Base-by-base conservation (phyloP, 2,329 filamentous ascomycete genomes). In the Penicillium sp. region DNA sequence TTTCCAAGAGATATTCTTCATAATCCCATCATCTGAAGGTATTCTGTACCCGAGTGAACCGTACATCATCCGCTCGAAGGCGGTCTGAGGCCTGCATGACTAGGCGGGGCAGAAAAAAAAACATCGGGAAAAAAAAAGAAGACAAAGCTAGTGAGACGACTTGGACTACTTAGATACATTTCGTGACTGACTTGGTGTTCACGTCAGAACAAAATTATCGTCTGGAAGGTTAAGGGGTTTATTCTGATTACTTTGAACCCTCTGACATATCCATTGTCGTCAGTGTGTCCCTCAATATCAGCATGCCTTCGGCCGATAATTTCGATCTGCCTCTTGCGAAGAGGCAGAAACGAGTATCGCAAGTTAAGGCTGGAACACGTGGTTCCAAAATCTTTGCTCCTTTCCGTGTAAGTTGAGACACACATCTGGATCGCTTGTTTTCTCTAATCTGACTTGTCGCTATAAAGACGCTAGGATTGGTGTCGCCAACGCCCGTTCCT, bases 301-400 rank as follows among this genome's bases (percentile, higher is more conserved):
- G 21, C 38, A 80, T 80, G 77, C 72, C 75, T 56, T 41, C 66
- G 51, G 62, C 66, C 48, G 78, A 78, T 43, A 76, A 78, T 49
- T 72, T 75, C 57, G 79, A 82, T 59, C 72, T 76, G 52, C 86
- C 83, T 47, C 70, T 85, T 58, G 77, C 77, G 52, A 96, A 96
- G 75, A 83, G 89, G 56, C 86, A 88, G 70, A 89, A 85, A 72
- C 72, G 82, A 33, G 48, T 50, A 12, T 57, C 44, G 32, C 70
- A 74, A 54, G 69, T 64, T 50, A 61, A 66, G 49, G 72, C 70
- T 53, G 69, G 61, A 57, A 70, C 39, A 63, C 75, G 39, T 62
- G 77, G 79, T 49, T 94, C 90, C 10, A 81, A 82, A 65, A 88
- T 97, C 59, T 97, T 98, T 75, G 87, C 90, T 61, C 91, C 93